Evolutionary conservation across 139 green algal genomes (phyloP), one percentile per base, ranked within the genome.

Genomic region (Volvox reticuliferus): DNA sequence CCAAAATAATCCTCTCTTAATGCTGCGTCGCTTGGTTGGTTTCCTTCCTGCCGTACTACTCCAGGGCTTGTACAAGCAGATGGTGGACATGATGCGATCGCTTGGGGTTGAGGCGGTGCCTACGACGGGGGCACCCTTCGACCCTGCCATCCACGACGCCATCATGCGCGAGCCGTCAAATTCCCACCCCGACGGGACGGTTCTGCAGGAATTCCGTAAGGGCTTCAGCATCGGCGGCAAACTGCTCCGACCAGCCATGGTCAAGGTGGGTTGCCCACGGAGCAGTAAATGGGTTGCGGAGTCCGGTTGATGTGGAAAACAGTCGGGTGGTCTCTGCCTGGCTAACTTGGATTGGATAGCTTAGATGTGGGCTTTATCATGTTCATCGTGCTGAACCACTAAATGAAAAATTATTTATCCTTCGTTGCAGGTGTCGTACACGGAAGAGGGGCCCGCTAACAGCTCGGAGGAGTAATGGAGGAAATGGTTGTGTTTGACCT

Each of bases 171-270:
- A 98, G 93, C 91, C 80, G 81, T 75, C 69, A 68, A 32, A 12
- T 33, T 28, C 24, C 12, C 79, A 91, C 79, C 91, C 96, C 18
- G 97, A 99, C 81, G 95, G 95, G 89, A 97, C 96, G 0, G 96
- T 99, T 75, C 90, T 99, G 65, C 85, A 97, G 92, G 98, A 99
- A 92, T 99, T 99, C 95, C 93, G 98, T 33, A 98, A 97, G 91
- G 98, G 98, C 68, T 99, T 99, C 95, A 92, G 84, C 37, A 93
- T 99, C 28, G 96, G 95, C 0, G 97, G 98, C 19, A 95, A 94
- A 91, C 96, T 99, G 90, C 80, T 99, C 78, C 93, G 98, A 30
- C 93, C 98, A 17, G 97, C 98, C 82, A 99, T 99, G 98, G 98
- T 99, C 71, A 99, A 99, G 96, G 98, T 99, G 36, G 33, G 67